Evolutionary conservation across 495 filamentous ascomycete species (phyloP).

Genomic region (Annulohypoxylon bovei): DNA sequence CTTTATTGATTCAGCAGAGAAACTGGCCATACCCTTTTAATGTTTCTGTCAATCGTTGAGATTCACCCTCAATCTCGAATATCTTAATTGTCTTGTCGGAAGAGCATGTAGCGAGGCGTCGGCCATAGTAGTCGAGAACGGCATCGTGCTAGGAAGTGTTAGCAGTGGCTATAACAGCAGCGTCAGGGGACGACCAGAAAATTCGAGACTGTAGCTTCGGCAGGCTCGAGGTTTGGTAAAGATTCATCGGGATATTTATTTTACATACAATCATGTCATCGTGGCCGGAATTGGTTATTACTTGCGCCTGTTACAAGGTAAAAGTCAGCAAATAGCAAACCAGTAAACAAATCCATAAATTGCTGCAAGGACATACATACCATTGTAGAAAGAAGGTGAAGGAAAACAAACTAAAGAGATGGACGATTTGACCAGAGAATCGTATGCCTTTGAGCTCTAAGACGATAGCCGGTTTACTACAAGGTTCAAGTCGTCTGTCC

Average conservation of each 20-base stretch:
- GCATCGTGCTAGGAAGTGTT: constrained; percentile 82
- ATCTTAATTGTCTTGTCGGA: constrained; percentile 99
- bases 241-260: background rate
- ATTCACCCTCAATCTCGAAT: constrained; percentile 95
- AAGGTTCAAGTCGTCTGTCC: background rate
- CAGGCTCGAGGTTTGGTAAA: background rate
- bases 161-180: constrained; percentile 5
- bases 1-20: constrained; percentile 1
- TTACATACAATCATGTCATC: constrained; percentile 99
- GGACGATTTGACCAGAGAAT: background rate
- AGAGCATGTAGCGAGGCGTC: constrained; percentile 94
- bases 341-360: background rate
- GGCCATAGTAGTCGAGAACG: constrained; percentile 97
- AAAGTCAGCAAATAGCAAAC: constrained; percentile 29
- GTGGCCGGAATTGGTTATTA: constrained; percentile 90
- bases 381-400: constrained; percentile 31
- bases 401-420: background rate
- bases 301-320: constrained; percentile 65
- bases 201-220: background rate
- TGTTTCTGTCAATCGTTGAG: constrained; percentile 90
- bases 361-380: constrained; percentile 27
- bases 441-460: background rate
- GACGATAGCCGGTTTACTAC: background rate
- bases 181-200: background rate
- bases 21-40: constrained; percentile 80